Conservation (phyloP, 805 yeast genomes). For the Hanseniaspora hatyaiensis region DNA sequence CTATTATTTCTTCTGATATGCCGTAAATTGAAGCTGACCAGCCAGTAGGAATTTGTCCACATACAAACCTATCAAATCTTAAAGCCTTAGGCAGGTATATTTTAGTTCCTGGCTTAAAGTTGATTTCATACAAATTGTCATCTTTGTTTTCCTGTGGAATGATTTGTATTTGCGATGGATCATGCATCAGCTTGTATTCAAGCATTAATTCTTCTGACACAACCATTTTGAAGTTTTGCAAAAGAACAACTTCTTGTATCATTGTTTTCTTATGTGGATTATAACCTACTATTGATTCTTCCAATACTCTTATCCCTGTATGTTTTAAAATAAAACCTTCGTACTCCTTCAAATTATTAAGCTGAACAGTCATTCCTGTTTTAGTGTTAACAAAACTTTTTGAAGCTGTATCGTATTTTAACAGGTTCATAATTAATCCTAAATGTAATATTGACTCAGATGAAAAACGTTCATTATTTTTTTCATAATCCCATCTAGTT, state of each 20-base stretch:
- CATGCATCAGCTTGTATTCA: constrained; percentile 71
- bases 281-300: constrained; percentile 45
- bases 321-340: constrained; percentile 67
- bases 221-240: constrained; percentile 75
- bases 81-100: constrained; percentile 58
- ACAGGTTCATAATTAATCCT: constrained; percentile 91
- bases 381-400: constrained; percentile 77
- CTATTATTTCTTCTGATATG: constrained; percentile 64
- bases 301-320: constrained; percentile 74
- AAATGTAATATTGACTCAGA: constrained; percentile 81
- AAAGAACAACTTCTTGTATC: constrained; percentile 73
- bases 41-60: constrained; percentile 70
- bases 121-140: constrained; percentile 61
- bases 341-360: constrained; percentile 65
- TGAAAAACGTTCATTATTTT: constrained; percentile 60
- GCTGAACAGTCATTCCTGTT: constrained; percentile 65
- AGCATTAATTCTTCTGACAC: constrained; percentile 74
- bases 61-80: constrained; percentile 24
- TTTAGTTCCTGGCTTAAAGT: constrained; percentile 67
- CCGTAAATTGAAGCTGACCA: constrained; percentile 80
- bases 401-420: constrained; percentile 40
- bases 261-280: constrained; percentile 72
- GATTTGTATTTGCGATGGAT: constrained; percentile 56
- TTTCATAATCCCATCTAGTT: constrained; percentile 92
- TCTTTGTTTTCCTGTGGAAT: constrained; percentile 37